Evolutionary conservation across 768 basidiomycete genomes (phyloP).

Genomic region (Brasilioporus rufonigricans): DNA sequence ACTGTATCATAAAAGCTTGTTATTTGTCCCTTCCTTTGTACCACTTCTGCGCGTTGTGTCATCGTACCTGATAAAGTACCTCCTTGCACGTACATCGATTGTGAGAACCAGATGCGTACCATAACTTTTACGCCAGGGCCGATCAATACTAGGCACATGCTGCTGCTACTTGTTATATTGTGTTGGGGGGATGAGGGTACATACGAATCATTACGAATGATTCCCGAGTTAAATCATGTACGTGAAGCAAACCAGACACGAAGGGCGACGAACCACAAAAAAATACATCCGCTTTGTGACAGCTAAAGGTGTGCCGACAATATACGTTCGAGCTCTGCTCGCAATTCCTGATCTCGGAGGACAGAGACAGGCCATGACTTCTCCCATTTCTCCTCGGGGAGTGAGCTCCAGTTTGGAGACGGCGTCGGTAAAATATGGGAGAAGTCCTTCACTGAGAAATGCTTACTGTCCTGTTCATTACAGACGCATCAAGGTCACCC

Average conservation of each 20-base stretch:
- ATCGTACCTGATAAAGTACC: neutral
- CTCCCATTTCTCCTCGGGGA: constrained; percentile 16
- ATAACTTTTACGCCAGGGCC: no score
- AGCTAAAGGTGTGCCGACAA: constrained; percentile 8
- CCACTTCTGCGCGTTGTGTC: neutral
- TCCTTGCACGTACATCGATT: neutral
- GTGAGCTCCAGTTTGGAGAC: constrained; percentile 69
- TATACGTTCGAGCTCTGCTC: constrained; percentile 17
- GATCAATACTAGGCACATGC: no score
- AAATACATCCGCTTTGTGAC: no score
- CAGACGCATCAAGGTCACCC: neutral
- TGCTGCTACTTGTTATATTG: no score
- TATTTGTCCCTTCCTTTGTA: constrained; percentile 13
- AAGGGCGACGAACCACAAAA: no score
- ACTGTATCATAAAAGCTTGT: constrained; percentile 21
- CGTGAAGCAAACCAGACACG: no score
- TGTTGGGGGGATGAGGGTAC: no score
- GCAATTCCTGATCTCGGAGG: constrained; percentile 17
- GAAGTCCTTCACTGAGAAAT: constrained; percentile 73
- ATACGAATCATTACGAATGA: no score
- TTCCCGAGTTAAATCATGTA: no score
- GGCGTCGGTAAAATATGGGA: constrained; percentile 74
- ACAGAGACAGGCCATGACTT: constrained; percentile 22
- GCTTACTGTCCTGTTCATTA: constrained; percentile 33
- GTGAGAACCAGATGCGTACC: neutral